Percentiles rank a stretch among this genome's conserved stretches.
These are phyloP conservation scores for Pneumocystis murina DNA, from an alignment of 1,139 yeast genomes.

Conservation along the genomic window DNA sequence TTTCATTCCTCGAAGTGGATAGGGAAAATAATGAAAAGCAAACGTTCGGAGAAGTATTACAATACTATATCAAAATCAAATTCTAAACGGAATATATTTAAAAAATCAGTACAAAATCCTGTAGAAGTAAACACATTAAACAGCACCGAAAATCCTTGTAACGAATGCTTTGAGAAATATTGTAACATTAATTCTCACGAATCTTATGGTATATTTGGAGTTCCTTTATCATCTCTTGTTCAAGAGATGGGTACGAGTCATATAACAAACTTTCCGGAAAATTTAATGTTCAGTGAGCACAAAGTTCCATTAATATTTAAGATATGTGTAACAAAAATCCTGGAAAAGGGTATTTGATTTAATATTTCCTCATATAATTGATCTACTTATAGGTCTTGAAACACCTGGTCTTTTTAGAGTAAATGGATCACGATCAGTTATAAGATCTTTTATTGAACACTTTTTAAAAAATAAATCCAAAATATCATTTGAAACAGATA, in stretches of 20 bases:
- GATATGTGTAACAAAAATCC: neutral
- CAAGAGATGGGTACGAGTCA: neutral
- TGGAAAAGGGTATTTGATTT: neutral
- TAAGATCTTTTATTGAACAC: slow-evolving; percentile 5
- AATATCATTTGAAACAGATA: slow-evolving; percentile 3
- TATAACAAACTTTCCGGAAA: neutral
- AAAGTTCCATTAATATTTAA: neutral
- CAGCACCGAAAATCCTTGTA: neutral
- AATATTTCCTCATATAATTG: neutral
- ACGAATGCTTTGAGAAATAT: neutral
- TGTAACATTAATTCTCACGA: neutral
- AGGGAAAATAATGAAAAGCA: neutral
- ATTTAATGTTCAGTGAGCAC: neutral
- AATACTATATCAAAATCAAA: neutral
- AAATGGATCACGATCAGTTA: slow-evolving; percentile 7
- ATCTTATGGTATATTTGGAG: neutral
- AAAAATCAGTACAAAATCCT: neutral
- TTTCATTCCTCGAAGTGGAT: neutral
- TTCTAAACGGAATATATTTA: neutral
- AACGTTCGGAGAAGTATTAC: neutral
- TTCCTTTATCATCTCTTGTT: neutral
- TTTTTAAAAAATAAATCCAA: neutral
- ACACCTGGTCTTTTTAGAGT: slow-evolving; percentile 10
- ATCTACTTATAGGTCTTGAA: neutral
- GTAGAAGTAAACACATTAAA: neutral